Conservation (phyloP, 495 filamentous ascomycete species). For the Daldinia loculata region DNA sequence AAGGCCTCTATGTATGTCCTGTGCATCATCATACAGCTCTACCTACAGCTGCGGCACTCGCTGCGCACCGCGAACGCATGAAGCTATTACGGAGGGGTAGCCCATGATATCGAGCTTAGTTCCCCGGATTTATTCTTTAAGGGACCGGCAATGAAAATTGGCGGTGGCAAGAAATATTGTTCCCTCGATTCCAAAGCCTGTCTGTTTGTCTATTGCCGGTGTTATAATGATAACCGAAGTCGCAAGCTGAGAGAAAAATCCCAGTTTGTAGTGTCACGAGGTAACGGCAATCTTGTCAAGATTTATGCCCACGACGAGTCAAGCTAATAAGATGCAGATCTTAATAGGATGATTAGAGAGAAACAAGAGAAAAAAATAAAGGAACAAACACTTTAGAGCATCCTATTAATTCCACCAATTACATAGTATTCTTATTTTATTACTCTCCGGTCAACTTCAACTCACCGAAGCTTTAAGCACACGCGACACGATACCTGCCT, state of each 20-base stretch:
- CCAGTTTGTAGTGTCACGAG: background rate
- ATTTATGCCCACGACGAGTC: background rate
- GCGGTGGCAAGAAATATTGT: slow-evolving; percentile 29
- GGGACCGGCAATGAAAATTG: slow-evolving; percentile 32
- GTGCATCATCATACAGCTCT: slow-evolving; percentile 28
- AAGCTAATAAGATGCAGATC: background rate
- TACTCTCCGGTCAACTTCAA: background rate
- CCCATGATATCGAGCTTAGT: slow-evolving; percentile 28
- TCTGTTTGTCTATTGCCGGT: background rate
- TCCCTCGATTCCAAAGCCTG: background rate
- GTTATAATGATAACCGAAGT: background rate
- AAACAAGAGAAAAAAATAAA: background rate
- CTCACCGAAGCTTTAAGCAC: slow-evolving; percentile 5
- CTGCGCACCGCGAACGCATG: slow-evolving; percentile 6
- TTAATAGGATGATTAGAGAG: background rate
- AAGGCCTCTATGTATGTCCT: background rate
- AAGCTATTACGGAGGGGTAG: slow-evolving; percentile 27
- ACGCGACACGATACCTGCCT: slow-evolving; percentile 10
- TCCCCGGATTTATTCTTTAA: slow-evolving; percentile 28
- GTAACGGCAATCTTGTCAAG: background rate
- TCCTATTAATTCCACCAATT: slow-evolving; percentile 1
- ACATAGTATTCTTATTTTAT: background rate
- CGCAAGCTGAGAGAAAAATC: background rate
- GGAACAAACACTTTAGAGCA: background rate
- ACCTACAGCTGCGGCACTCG: background rate